Percentiles rank a stretch among this genome's conserved stretches.
Evolutionary conservation across 176 grass and related monocot genomes (phyloP).

Genomic region (Avena sativa): DNA sequence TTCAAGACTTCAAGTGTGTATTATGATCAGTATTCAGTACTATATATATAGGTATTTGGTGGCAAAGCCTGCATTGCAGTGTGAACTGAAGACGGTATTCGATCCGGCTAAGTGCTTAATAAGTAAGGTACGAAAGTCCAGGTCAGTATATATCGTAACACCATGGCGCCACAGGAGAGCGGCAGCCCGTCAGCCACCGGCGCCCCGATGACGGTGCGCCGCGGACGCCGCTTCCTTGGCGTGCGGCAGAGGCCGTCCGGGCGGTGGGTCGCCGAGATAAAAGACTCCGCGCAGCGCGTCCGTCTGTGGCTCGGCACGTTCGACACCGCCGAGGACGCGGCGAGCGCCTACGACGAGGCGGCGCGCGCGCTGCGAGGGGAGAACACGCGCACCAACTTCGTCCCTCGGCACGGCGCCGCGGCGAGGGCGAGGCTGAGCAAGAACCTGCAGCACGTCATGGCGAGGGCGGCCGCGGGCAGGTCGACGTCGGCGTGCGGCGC

Average conservation of each 20-base stretch:
- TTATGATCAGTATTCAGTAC: background rate
- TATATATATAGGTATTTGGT: slow-evolving; percentile 37
- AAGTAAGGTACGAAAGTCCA: too few relatives aligned
- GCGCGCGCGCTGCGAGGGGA: slow-evolving; percentile 62
- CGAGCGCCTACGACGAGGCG: slow-evolving; percentile 78
- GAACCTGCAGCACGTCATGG: slow-evolving; percentile 59
- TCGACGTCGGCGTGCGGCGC: slow-evolving; percentile 6
- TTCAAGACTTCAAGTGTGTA: background rate
- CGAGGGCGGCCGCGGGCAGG: slow-evolving; percentile 44
- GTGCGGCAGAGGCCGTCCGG: slow-evolving; percentile 66
- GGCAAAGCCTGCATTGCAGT: background rate
- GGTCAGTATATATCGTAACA: slow-evolving; percentile 19
- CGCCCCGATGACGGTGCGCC: background rate
- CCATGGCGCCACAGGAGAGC: slow-evolving; percentile 55
- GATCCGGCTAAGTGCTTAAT: background rate
- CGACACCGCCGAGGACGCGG: slow-evolving; percentile 73
- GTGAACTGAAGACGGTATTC: slow-evolving; percentile 12
- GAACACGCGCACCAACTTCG: slow-evolving; percentile 70
- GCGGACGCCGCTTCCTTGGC: slow-evolving; percentile 52
- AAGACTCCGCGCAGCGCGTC: slow-evolving; percentile 62
- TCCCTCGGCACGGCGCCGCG: background rate
- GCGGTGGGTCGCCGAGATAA: slow-evolving; percentile 73
- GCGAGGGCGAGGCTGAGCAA: slow-evolving; percentile 53
- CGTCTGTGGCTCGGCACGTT: slow-evolving; percentile 90
- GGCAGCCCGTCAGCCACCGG: slow-evolving; percentile 16